Evolutionary conservation across 2,329 filamentous ascomycete genomes (phyloP), one percentile per base, ranked within the genome.

Genomic region (Calycina herbarum): DNA sequence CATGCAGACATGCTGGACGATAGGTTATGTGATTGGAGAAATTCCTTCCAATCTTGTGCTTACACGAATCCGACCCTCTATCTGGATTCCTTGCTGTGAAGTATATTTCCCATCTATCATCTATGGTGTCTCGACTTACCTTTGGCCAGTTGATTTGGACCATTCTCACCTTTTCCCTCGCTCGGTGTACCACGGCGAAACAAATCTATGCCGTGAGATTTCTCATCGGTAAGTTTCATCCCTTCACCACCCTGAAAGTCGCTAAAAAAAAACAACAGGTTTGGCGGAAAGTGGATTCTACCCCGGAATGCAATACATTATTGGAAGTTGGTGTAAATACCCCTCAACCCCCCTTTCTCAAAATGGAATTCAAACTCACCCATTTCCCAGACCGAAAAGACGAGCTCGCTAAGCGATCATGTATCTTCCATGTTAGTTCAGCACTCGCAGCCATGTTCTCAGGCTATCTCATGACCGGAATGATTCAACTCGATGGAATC

Each of bases 221-320:
- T 24, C 20, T 51, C n/a, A 51, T 51, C 20, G 20, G 45, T 51
- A 51, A 24, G 45, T 51, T 24, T 20, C 7, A 51, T 51, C 8
- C 17, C 20, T 5, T 4, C 45, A 51, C 10, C 8, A 27, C 5
- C 20, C 45, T 24, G 8, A 5, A 24, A 1, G 7, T 24, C 8
- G 11, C 20, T 51, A 51, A 51, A 6, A 1, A 1, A 20, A 24
- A 8, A 11, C 20, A 6, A 24, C 20, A 27, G n/a, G n/a, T 11
- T 51, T 51, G n/a, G 45, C 45, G n/a, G 45, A 51, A 51, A 51
- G 45, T 51, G 45, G n/a, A 24, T 24, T 51, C 20, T 51, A 51
- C n/a, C 45, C 45, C n/a, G 20, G 45, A 11, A 51, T 51, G 45
- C 8, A 51, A 10, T 51, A 45, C 17, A 45, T 45, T 5, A 45